phyloP scores from a whole-genome alignment of 78 protist genomes.

The Isochrysis galbana region DNA sequence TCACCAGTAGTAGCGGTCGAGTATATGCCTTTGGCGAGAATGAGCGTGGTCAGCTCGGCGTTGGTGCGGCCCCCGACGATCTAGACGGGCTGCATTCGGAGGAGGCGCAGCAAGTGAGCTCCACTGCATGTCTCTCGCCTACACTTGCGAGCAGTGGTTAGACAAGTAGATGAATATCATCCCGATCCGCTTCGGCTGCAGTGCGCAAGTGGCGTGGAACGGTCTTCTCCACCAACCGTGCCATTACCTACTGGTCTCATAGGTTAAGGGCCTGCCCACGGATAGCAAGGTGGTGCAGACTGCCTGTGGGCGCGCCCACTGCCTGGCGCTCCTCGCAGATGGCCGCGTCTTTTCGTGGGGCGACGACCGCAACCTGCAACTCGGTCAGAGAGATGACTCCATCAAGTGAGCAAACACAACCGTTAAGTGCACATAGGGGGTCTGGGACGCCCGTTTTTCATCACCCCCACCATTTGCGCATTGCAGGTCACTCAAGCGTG shows the following conservation, averaged over 20 bases:
- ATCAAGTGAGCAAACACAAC: too few species aligned
- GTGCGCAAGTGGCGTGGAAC: too few species aligned
- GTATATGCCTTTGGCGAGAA: neutral
- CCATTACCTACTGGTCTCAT: too few species aligned
- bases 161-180: too few species aligned
- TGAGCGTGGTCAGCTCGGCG: slow-evolving; percentile 12
- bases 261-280: too few species aligned
- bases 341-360: neutral
- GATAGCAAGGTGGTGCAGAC: neutral
- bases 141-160: too few species aligned
- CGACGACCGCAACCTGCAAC: slow-evolving; percentile 13
- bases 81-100: neutral
- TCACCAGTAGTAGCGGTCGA: neutral
- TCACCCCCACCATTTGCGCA: too few species aligned
- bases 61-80: neutral
- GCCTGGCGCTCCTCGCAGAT: neutral
- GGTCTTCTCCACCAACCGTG: too few species aligned
- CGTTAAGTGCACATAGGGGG: too few species aligned
- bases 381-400: neutral
- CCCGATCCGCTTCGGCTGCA: too few species aligned
- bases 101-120: neutral
- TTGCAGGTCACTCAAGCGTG: neutral
- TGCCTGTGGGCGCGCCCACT: neutral
- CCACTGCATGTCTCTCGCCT: too few species aligned
- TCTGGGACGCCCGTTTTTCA: too few species aligned